Base-by-base conservation (phyloP, 257 asterid species). In the Solanum raphanifolium region DNA sequence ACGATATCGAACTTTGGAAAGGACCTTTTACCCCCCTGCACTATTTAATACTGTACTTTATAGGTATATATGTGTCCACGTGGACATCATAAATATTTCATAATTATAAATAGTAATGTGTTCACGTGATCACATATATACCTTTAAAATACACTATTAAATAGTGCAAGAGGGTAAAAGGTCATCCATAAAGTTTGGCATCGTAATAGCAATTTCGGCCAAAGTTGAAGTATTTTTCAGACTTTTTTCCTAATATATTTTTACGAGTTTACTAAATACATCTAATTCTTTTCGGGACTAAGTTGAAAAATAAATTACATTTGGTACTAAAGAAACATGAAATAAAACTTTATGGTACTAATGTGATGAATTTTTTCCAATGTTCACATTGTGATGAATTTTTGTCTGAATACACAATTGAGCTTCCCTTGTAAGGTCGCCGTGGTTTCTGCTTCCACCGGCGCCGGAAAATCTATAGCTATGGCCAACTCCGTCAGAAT, bases 401-500 rank as follows among this genome's bases (percentile, higher is more conserved):
- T 81, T 0, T 29, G 29, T 29, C 7, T 29, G 12, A 29, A 29
- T 18, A 29, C 69, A 29, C 69, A 81, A 29, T 81, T 81, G 9
- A 81, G 13, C 25, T 41, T 6, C 85, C 29, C 2, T 18, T 46
- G 9, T 16, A 29, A 48, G 6, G 29, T 29, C 85, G 9, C 69
- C 18, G 41, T 79, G 16, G n/a, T 10, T 43, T 43, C 65, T 79
- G 74, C 83, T 74, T 21, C 48, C 82, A 35, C 34, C 48, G 41
- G 83, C 83, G 87, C 91, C 89, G 88, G 88, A 79, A 86, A 89
- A 20, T 83, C 72, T 36, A 87, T 90, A 90, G 72, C 89, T 87
- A 95, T 95, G 98, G 94, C 95, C 74, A 91, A 38, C 91, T 87
- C 94, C 31, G 87, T 93, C 69, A 93, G 97, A 84, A 90, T 97